Base-by-base conservation (phyloP, 345 rosid species). In the Pistacia atlantica region DNA sequence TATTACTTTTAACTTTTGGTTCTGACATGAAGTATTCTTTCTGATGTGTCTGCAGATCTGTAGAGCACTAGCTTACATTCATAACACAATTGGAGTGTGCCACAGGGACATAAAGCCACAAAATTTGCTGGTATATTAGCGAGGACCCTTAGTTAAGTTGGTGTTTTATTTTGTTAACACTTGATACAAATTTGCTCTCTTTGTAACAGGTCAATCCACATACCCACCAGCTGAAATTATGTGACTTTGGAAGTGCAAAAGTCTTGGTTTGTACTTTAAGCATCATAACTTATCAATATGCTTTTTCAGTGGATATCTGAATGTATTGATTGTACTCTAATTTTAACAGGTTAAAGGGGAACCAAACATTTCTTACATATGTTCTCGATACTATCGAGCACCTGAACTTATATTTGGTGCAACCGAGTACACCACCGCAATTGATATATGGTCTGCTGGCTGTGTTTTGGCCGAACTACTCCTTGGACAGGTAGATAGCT, bases 91-190 rank as follows among this genome's bases (percentile, higher is more conserved):
- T 31, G 97, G 97, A 78, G 97, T 94, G 65, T 96, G 98, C 86
- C 98, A 96, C 83, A 88, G 99, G 82, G 99, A 96, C 87, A 92
- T 96, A 77, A 93, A 96, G 84, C 99, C 99, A 63, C 99, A 93
- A 83, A 96, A 96, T 85, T 87, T 96, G 71, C 85, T 96, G 97
- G 99, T 97, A 84, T 57, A 88, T 76, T 62, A 9, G 4, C 7
- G 20, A 49, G 55, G 48, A 11, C 38, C 57, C 16, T 33, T 69
- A 18, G 46, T 31, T 48, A 48, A 49, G 16, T 70, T 37, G 10
- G 63, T 59, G 2, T 56, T 3, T n/a, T 61, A 13, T 46, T 22
- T 9, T 59, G 17, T 4, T 64, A 54, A 45, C 17, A 55, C 42
- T 71, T 71, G 38, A 14, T 35, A 10, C 48, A 59, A 46, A 11